Base-by-base conservation (phyloP, 768 basidiomycete species). In the Podaxis mareebaensis region DNA sequence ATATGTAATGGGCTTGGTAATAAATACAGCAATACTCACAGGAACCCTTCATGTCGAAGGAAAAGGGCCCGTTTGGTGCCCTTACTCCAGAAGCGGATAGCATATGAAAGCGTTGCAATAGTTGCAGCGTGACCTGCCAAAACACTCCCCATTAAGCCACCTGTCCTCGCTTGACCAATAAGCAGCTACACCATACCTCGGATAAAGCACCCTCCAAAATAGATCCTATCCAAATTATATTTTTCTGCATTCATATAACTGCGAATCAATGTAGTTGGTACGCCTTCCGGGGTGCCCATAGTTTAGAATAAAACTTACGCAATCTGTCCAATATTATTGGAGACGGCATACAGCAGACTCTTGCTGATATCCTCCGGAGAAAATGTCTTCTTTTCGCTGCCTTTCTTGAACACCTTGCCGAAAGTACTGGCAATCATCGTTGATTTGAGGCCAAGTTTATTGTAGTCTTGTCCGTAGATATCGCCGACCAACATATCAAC, bases 231-330 rank as follows among this genome's bases (percentile, higher is more conserved):
- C 64, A 99, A 75, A 68, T 92, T 89, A 75, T 99, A 97, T 79
- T 99, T 99, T 74, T 99, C 97, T 61, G 97, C 97, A 74, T 99
- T 99, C 97, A 99, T 99, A 76, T 95, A 98, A 53, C 94, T 96
- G 64, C 63, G 63, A 36, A 40, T 17, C 42, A 64, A 33, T 26
- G n/a, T 38, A 20, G 44, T 52, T 58, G 17, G 5, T 42, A 58
- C 60, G 42, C 60, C 11, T 24, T n/a, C 22, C 26, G 60, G 26
- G 39, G 30, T 44, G 33, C 49, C 51, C 54, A 52, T 26, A 51
- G 46, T 46, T 36, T 54, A 28, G 36, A 69, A 22, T 36, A 42
- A 42, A 51, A 90, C 95, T 74, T 76, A 99, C 96, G 97, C 97
- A 78, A 99, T 98, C 77, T 99, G 97, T 15, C 97, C 97, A 68